phyloP scores from a whole-genome alignment of 1,284 basidiomycete species.

The Heliocybe sulcata region DNA sequence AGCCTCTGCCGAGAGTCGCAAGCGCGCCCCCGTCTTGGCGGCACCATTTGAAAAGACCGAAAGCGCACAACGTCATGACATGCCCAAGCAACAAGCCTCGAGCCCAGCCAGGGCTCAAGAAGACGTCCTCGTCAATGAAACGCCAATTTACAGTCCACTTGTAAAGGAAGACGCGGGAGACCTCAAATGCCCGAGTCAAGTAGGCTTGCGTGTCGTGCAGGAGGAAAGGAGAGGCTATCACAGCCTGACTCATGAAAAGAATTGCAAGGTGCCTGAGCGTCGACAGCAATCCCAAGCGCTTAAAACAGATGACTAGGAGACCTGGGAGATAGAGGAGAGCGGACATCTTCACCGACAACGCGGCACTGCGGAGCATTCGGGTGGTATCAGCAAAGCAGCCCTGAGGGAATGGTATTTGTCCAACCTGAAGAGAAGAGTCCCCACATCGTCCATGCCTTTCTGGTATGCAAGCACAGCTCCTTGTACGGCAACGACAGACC shows the following conservation, averaged over 20 bases:
- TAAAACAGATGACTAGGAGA: slow-evolving; percentile 74
- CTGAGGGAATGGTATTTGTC: background rate
- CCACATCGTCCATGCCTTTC: slow-evolving; percentile 50
- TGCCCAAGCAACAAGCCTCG: slow-evolving; percentile 64
- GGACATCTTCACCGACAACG: slow-evolving; percentile 96
- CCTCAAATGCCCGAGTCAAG: slow-evolving; percentile 75
- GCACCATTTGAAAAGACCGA: slow-evolving; percentile 75
- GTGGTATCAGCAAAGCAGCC: background rate
- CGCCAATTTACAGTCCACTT: slow-evolving; percentile 99
- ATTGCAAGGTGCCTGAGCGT: slow-evolving; percentile 49
- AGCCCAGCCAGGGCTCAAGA: slow-evolving; percentile 65
- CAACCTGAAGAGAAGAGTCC: slow-evolving; percentile 69
- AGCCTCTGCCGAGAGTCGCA: slow-evolving; percentile 45
- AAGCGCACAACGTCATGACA: slow-evolving; percentile 47
- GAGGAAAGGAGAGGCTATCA: slow-evolving; percentile 74
- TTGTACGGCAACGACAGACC: slow-evolving; percentile 65
- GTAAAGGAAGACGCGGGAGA: slow-evolving; percentile 86
- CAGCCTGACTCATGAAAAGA: slow-evolving; percentile 49
- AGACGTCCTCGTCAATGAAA: slow-evolving; percentile 71
- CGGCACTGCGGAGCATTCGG: slow-evolving; percentile 43
- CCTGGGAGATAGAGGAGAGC: slow-evolving; percentile 90
- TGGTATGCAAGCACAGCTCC: slow-evolving; percentile 57
- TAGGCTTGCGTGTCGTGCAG: slow-evolving; percentile 58
- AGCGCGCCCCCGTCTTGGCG: slow-evolving; percentile 55
- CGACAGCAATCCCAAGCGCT: slow-evolving; percentile 55